Evolutionary conservation across 2,329 filamentous ascomycete genomes (phyloP).

Genomic region (Hymenoscyphus infarciens): DNA sequence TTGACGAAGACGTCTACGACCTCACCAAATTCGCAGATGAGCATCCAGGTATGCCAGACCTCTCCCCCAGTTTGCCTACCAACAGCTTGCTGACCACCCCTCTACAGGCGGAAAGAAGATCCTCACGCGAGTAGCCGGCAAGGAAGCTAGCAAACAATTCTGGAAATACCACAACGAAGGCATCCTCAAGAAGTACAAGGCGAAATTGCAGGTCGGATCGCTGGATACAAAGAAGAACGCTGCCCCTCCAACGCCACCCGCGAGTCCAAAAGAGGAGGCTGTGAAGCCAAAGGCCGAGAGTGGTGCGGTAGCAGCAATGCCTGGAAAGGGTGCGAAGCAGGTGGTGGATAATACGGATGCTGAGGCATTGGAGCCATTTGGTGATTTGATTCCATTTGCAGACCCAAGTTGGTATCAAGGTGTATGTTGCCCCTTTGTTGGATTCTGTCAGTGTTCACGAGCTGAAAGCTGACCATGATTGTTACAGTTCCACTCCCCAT

Average conservation of each 20-base stretch:
- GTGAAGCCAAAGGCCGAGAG: conserved; percentile 57
- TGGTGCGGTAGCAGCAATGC: conserved; percentile 47
- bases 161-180: conserved; percentile 37
- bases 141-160: conserved; percentile 35
- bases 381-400: conserved; percentile 82
- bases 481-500: conserved; percentile 83
- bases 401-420: conserved; percentile 95
- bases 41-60: conserved; percentile 62
- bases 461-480: conserved; percentile 10
- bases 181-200: conserved; percentile 61
- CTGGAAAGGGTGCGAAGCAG: conserved; percentile 47
- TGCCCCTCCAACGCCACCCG: conserved; percentile 48
- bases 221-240: conserved; percentile 77
- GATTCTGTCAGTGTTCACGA: too few relatives aligned
- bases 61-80: conserved; percentile 35
- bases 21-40: conserved; percentile 84
- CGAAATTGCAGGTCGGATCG: conserved; percentile 88
- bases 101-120: conserved; percentile 55
- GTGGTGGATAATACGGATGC: conserved; percentile 30
- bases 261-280: conserved; percentile 43
- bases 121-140: conserved; percentile 34
- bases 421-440: conserved; percentile 52
- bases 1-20: conserved; percentile 96
- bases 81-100: conserved; percentile 45
- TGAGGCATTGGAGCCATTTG: conserved; percentile 79